These are phyloP conservation scores for Eucalyptus albens DNA, from an alignment of 345 rosid species.

Conservation along the genomic window DNA sequence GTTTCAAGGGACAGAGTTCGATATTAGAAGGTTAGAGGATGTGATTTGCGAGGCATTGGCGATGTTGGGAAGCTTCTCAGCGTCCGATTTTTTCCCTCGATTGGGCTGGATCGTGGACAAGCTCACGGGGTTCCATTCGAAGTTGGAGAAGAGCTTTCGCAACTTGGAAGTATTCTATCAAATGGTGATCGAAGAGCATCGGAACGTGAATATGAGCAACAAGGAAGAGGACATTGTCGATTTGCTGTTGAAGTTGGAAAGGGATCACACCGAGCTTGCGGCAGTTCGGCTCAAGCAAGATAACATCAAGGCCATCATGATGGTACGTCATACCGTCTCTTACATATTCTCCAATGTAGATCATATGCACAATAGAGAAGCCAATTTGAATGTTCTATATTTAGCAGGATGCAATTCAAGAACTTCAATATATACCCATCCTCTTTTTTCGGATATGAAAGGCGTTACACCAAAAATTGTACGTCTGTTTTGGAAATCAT, in stretches of 20 bases:
- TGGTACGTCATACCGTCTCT: neutral
- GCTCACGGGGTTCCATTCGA: neutral
- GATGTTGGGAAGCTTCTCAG: neutral
- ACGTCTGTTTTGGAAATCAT: neutral
- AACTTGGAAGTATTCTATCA: neutral
- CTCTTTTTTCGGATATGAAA: neutral
- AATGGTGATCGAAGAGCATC: neutral
- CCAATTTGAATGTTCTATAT: neutral
- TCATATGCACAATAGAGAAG: neutral
- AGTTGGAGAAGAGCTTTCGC: neutral
- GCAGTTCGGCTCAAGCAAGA: neutral
- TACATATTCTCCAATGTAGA: neutral
- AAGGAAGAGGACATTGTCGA: conserved; percentile 3
- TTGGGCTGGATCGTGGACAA: conserved; percentile 12
- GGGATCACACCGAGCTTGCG: neutral
- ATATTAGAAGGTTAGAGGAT: neutral
- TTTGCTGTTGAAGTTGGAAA: conserved; percentile 1
- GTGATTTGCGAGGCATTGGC: neutral
- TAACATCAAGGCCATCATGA: neutral
- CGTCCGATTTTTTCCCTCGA: conserved; percentile 4
- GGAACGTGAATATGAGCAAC: neutral
- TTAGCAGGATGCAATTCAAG: neutral
- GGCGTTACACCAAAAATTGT: neutral
- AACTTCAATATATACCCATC: neutral
- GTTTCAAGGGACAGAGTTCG: conserved; percentile 1